These are phyloP conservation scores for Boletus rufocinnamomeus DNA, from an alignment of 768 basidiomycete genomes.

Conservation along the genomic window DNA sequence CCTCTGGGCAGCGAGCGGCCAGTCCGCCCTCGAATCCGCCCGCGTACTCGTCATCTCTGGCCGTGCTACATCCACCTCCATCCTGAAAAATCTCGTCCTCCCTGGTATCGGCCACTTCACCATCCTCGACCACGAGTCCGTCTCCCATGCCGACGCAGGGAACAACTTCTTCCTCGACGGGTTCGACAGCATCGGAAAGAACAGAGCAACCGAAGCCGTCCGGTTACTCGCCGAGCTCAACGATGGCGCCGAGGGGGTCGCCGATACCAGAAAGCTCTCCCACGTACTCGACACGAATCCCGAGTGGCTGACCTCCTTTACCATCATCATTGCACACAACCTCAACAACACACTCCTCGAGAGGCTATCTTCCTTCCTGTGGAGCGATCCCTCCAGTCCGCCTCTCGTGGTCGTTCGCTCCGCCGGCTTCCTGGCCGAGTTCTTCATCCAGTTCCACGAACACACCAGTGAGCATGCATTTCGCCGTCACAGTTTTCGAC, in stretches of 20 bases:
- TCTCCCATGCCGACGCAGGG: conserved; percentile 77
- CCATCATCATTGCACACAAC: conserved; percentile 86
- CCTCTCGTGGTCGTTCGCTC: conserved; percentile 80
- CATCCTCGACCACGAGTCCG: conserved; percentile 67
- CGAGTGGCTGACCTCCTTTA: conserved; percentile 60
- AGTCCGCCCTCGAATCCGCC: conserved; percentile 82
- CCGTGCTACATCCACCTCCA: conserved; percentile 82
- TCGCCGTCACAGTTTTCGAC: neutral
- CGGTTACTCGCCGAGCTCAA: conserved; percentile 83
- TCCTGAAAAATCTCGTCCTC: conserved; percentile 95
- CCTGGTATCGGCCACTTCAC: conserved; percentile 97
- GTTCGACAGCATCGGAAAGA: conserved; percentile 72
- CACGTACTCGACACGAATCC: conserved; percentile 57
- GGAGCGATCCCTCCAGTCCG: conserved; percentile 58
- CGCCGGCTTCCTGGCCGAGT: conserved; percentile 87
- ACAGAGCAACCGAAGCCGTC: conserved; percentile 78
- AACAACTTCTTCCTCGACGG: conserved; percentile 96
- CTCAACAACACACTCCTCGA: conserved; percentile 56
- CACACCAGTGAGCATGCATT: conserved; percentile 63
- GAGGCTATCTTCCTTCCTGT: conserved; percentile 64
- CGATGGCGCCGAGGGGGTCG: conserved; percentile 73
- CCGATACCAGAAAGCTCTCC: conserved; percentile 57
- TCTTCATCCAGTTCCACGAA: conserved; percentile 87
- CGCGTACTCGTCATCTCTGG: conserved; percentile 79
- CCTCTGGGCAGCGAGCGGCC: conserved; percentile 93